These are phyloP conservation scores for Murraya koenigii DNA, from an alignment of 345 rosid species.

Conservation along the genomic window DNA sequence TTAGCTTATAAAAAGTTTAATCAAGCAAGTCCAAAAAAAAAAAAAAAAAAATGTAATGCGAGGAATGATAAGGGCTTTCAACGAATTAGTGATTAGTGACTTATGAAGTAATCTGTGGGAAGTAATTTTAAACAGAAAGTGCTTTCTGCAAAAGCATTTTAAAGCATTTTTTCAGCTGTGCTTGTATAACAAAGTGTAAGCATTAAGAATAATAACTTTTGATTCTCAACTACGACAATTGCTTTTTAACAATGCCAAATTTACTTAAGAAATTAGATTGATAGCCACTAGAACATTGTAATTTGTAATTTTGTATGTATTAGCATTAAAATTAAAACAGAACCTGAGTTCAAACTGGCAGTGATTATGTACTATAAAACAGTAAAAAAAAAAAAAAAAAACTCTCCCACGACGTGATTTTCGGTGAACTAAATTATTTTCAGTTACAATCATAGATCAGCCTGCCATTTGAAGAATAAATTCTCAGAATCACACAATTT, in stretches of 20 bases:
- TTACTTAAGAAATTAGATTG: neutral
- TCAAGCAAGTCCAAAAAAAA: neutral
- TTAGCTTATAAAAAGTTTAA: neutral
- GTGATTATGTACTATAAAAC: neutral
- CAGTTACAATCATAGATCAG: slow-evolving; percentile 10
- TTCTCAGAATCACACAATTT: neutral
- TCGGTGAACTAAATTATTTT: slow-evolving; percentile 6
- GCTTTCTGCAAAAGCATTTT: too few species aligned
- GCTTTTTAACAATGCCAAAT: too few species aligned
- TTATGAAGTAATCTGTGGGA: too few species aligned
- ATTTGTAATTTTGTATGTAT: neutral
- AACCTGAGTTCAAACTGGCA: neutral
- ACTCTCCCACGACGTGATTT: neutral
- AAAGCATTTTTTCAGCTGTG: too few species aligned
- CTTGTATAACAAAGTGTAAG: too few species aligned
- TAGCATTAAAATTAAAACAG: neutral
- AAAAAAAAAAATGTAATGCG: neutral
- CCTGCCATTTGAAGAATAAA: neutral
- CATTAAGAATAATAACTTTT: too few species aligned
- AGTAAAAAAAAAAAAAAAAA: neutral
- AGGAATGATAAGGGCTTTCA: too few species aligned
- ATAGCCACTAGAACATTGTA: neutral
- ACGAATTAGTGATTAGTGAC: too few species aligned
- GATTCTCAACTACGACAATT: too few species aligned
- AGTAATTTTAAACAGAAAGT: too few species aligned